Evolutionary conservation across 139 green algal genomes (phyloP), one percentile per base, ranked within the genome.

Genomic region (Asterochloris sp.): DNA sequence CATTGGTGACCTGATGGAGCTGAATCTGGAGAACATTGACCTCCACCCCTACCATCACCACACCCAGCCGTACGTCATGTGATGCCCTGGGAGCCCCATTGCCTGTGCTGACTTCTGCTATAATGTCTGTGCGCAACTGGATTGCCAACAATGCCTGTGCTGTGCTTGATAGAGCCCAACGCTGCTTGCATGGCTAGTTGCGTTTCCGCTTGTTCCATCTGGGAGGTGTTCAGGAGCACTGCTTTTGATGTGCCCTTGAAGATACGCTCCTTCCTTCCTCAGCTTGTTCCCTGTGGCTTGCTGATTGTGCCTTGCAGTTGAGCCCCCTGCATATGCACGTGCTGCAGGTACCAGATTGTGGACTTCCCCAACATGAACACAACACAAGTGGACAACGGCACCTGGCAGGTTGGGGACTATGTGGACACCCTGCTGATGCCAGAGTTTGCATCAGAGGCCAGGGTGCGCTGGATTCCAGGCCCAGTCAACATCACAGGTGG

Each of bases 11-110:
- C 27, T 85, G 75, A 74, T 73, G 12, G 63, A 81, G 74, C 75
- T 81, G 38, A 47, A 80, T 23, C 62, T 85, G 82, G 54, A 67
- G 29, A 81, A 85, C 64, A 78, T 85, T 28, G 47, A 81, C 17
- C 38, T 81, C 14, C 82, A 85, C 66, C 75, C 82, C 0, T 82
- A 85, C 82, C 82, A 85, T 38, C 82, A 85, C 24, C 82, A 85
- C 47, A 78, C 63, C 62, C 82, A 85, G 75, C 82, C 82, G 64
- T 85, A 54, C 74, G 69, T 62, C 23, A 26, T 54, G 4, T 54
- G 38, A 54, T 54, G 6, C 38, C 38, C 38, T 54, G 38, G 38
- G 38, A 6, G 38, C 38, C 38, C 38, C 38, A 54, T 10, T 54
- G 38, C 38, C 6, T 54, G 38, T 54, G 38, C 38, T 54, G 38